These are phyloP conservation scores for Zymoseptoria pseudotritici DNA, from an alignment of 2,329 filamentous ascomycete genomes.

Conservation along the genomic window DNA sequence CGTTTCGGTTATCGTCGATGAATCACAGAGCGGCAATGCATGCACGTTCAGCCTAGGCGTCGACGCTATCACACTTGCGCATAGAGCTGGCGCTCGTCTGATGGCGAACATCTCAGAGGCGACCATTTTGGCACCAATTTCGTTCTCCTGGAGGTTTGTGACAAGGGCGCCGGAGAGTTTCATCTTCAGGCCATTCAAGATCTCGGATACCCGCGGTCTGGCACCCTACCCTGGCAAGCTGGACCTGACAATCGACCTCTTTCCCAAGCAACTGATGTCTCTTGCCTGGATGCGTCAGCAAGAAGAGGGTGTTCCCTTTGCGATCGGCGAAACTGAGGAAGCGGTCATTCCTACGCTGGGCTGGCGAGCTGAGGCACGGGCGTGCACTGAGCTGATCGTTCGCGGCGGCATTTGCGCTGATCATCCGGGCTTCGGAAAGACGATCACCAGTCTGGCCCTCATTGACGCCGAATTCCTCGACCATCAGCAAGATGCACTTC, in stretches of 20 bases:
- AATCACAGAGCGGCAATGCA: not conserved
- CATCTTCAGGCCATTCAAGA: conserved; percentile 16
- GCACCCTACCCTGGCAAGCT: conserved; percentile 3
- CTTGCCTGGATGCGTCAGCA: conserved; percentile 54
- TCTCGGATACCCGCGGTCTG: conserved; percentile 6
- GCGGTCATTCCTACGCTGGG: conserved; percentile 35
- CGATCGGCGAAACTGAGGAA: conserved; percentile 52
- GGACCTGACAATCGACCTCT: conserved; percentile 35
- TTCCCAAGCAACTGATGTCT: conserved; percentile 47
- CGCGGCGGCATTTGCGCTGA: conserved; percentile 58
- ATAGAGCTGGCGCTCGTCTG: conserved; percentile 1
- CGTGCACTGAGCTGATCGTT: conserved; percentile 35
- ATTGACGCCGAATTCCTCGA: conserved; percentile 41
- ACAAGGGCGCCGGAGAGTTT: conserved; percentile 1
- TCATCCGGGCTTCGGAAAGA: conserved; percentile 61
- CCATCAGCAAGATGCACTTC: not conserved
- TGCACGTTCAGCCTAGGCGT: conserved; percentile 18
- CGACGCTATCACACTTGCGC: conserved; percentile 24
- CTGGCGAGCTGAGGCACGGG: conserved; percentile 52
- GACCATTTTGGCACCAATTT: not conserved
- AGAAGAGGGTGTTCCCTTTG: conserved; percentile 42
- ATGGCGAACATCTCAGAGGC: not conserved
- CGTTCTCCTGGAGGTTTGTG: conserved; percentile 23
- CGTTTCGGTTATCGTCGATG: conserved; percentile 11
- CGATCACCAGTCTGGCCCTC: conserved; percentile 51